These are phyloP conservation scores for Crithidia bombi DNA, from an alignment of 208 protist species.

Conservation along the genomic window DNA sequence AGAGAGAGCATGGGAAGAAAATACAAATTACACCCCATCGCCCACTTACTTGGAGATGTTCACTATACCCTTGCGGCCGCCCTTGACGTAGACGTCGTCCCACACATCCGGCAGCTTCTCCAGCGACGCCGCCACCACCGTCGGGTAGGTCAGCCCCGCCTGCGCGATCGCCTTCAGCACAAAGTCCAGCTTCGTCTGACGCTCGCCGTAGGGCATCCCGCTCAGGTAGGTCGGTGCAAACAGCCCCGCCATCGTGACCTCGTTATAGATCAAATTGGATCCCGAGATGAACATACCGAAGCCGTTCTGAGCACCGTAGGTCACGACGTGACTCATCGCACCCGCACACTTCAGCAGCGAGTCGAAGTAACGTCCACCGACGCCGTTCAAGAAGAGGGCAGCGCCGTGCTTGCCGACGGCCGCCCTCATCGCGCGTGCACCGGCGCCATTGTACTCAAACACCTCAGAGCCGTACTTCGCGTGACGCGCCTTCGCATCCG, in stretches of 20 bases:
- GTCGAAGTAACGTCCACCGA: conserved; percentile 76
- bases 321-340: conserved; percentile 62
- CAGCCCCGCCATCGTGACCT: conserved; percentile 76
- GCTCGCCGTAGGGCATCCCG: conserved; percentile 45
- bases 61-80: conserved; percentile 69
- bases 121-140: conserved; percentile 43
- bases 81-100: conserved; percentile 76
- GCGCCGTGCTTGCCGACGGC: conserved; percentile 48
- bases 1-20: conserved; percentile 1
- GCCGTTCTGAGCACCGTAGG: conserved; percentile 79
- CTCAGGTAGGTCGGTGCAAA: conserved; percentile 62
- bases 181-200: conserved; percentile 72
- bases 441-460: conserved; percentile 72
- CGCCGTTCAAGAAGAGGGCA: conserved; percentile 68
- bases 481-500: conserved; percentile 59
- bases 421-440: conserved; percentile 47
- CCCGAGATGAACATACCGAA: conserved; percentile 70
- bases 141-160: conserved; percentile 57
- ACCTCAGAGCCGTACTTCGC: conserved; percentile 53
- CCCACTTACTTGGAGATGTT: conserved; percentile 23
- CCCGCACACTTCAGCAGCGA: conserved; percentile 64
- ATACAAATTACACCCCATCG: background rate
- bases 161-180: conserved; percentile 54
- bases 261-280: conserved; percentile 72
- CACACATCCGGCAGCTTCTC: conserved; percentile 69